These are phyloP conservation scores for Saturnispora diversa DNA, from an alignment of 805 yeast genomes.

Conservation along the genomic window DNA sequence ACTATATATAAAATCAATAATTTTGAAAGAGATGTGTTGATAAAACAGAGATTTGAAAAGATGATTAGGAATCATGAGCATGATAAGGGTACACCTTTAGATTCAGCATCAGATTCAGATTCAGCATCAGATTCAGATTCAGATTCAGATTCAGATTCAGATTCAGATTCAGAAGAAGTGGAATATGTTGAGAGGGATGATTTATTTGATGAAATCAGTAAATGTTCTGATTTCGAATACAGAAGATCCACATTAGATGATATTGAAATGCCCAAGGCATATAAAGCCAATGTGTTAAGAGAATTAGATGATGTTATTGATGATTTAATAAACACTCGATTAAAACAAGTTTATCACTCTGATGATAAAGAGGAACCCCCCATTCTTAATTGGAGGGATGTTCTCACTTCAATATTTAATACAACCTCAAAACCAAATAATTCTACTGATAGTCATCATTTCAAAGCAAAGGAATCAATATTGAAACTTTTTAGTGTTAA, in stretches of 20 bases:
- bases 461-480: background rate
- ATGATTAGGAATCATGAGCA: background rate
- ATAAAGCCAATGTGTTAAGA: background rate
- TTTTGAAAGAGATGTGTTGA: background rate
- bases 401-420: background rate
- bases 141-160: background rate
- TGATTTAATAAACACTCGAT: background rate
- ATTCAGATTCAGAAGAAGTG: background rate
- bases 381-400: conserved; percentile 2
- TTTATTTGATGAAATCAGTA: background rate
- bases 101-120: background rate
- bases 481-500: background rate
- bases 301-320: conserved; percentile 4
- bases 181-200: background rate
- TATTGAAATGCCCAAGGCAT: background rate
- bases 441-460: background rate
- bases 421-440: background rate
- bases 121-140: background rate
- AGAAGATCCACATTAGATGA: conserved; percentile 6
- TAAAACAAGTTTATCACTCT: background rate
- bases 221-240: background rate
- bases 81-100: background rate
- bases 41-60: background rate
- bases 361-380: background rate
- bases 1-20: background rate